phyloP scores from a whole-genome alignment of 306 rosid genomes.

The Hippophae tibetana region DNA sequence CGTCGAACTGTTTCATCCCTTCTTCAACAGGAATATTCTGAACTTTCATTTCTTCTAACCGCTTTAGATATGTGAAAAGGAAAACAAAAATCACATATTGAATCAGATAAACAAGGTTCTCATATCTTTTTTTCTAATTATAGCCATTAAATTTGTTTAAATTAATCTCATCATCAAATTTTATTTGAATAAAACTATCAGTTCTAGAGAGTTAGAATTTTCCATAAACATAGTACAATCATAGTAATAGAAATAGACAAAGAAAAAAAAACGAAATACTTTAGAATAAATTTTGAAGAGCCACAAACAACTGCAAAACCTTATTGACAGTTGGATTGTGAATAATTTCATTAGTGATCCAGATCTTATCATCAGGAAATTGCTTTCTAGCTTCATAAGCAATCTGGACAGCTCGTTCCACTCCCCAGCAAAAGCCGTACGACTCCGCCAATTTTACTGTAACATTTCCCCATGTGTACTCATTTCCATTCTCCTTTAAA shows the following conservation, averaged over 20 bases:
- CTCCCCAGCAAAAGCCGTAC: slow-evolving; percentile 97
- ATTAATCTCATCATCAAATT: no score
- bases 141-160: no score
- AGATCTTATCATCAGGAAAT: slow-evolving; percentile 67
- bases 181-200: no score
- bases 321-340: slow-evolving; percentile 92
- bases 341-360: slow-evolving; percentile 94
- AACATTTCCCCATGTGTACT: slow-evolving; percentile 84
- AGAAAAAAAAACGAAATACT: background rate
- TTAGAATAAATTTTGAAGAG: background rate
- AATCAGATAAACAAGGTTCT: no score
- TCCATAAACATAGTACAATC: background rate
- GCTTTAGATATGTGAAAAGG: slow-evolving; percentile 25
- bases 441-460: slow-evolving; percentile 87
- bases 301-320: slow-evolving; percentile 26
- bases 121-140: no score
- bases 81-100: no score
- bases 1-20: slow-evolving; percentile 70
- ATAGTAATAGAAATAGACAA: background rate
- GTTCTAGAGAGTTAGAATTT: no score
- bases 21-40: slow-evolving; percentile 54
- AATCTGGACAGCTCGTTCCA: slow-evolving; percentile 95
- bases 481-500: slow-evolving; percentile 63
- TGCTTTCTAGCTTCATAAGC: slow-evolving; percentile 97
- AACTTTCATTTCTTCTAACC: slow-evolving; percentile 81